Evolutionary conservation across 805 yeast species (phyloP).

Genomic region (Saccharomycopsis guyanensis): DNA sequence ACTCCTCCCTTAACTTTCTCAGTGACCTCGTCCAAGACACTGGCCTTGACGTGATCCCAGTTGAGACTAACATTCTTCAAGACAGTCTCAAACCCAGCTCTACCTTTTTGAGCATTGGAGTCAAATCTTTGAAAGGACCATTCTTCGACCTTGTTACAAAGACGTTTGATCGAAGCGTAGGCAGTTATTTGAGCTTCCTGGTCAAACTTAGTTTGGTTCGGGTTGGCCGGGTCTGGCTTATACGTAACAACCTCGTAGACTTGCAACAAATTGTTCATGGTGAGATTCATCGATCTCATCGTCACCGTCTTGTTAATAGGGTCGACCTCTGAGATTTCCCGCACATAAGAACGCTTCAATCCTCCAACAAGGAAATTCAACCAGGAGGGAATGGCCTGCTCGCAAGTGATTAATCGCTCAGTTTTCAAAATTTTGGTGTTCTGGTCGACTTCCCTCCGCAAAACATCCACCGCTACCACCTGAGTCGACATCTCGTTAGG

Average conservation of each 20-base stretch:
- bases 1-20: conserved; percentile 11
- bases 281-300: conserved; percentile 80
- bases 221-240: conserved; percentile 53
- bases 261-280: conserved; percentile 64
- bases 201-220: conserved; percentile 51
- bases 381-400: conserved; percentile 85
- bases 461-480: conserved; percentile 87
- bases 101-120: conserved; percentile 81
- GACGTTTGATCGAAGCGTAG: conserved; percentile 55
- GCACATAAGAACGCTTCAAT: conserved; percentile 63
- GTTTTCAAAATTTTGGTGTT: conserved; percentile 53
- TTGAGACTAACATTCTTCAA: conserved; percentile 30
- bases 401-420: conserved; percentile 82
- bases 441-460: conserved; percentile 60
- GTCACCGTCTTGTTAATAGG: conserved; percentile 52
- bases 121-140: conserved; percentile 87
- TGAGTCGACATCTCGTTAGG: conserved; percentile 93
- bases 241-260: conserved; percentile 88
- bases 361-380: conserved; percentile 65
- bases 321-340: conserved; percentile 86
- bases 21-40: conserved; percentile 18
- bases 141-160: conserved; percentile 81
- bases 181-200: conserved; percentile 91
- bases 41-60: conserved; percentile 18
- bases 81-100: conserved; percentile 77